These are phyloP conservation scores for Danielia reshetovae DNA, from an alignment of 805 yeast genomes.

Conservation along the genomic window DNA sequence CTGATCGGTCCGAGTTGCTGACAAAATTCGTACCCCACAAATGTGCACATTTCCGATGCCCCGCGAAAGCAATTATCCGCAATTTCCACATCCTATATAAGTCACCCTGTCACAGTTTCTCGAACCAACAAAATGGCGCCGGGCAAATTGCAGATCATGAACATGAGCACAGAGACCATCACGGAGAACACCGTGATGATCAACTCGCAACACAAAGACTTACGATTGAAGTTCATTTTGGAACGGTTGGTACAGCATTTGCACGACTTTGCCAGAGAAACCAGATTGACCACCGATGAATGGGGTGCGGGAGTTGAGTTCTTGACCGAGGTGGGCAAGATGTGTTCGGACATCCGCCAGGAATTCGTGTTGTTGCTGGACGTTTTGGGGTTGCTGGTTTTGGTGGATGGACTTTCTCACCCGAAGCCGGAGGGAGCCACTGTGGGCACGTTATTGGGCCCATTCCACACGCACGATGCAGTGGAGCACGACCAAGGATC, in stretches of 20 bases:
- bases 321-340: slow-evolving; percentile 18
- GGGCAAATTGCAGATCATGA: slow-evolving; percentile 4
- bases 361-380: slow-evolving; percentile 19
- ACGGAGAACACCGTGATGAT: slow-evolving; percentile 19
- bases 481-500: slow-evolving; percentile 14
- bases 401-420: slow-evolving; percentile 18
- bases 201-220: slow-evolving; percentile 9
- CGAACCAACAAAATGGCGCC: background rate
- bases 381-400: slow-evolving; percentile 17
- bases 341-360: slow-evolving; percentile 18
- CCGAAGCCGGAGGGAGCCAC: slow-evolving; percentile 21
- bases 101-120: background rate
- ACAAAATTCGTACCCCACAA: slow-evolving; percentile 1
- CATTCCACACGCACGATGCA: slow-evolving; percentile 23
- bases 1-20: too few relatives aligned
- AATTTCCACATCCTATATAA: too few relatives aligned
- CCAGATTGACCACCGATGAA: slow-evolving; percentile 18
- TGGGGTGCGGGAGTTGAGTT: slow-evolving; percentile 18
- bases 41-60: background rate
- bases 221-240: slow-evolving; percentile 4
- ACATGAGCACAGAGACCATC: slow-evolving; percentile 15
- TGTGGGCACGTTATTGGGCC: slow-evolving; percentile 20
- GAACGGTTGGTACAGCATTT: slow-evolving; percentile 16
- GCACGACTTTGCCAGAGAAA: slow-evolving; percentile 21
- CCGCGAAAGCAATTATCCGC: background rate